Conservation (phyloP, 371 early-diverging fungal species). For the Rhizopus sp. region DNA sequence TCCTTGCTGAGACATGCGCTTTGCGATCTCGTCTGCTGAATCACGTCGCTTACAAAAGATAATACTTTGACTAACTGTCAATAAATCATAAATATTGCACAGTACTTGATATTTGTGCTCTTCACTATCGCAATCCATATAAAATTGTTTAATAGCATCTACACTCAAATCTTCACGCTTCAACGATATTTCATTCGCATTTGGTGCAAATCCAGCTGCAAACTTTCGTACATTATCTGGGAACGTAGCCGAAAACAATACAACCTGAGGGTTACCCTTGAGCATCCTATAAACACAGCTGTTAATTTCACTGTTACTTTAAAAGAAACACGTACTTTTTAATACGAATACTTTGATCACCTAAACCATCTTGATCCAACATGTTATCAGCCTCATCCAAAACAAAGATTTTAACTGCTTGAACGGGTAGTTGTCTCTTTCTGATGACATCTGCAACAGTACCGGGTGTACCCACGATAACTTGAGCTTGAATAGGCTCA, state of each 20-base stretch:
- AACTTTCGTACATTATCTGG: conserved; percentile 78
- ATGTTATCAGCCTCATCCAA: conserved; percentile 96
- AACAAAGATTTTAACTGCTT: conserved; percentile 74
- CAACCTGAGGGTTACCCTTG: conserved; percentile 75
- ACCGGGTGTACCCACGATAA: conserved; percentile 97
- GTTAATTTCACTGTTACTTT: not conserved
- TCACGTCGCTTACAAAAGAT: conserved; percentile 91
- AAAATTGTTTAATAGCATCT: conserved; percentile 95
- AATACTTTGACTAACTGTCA: conserved; percentile 97
- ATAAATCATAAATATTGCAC: conserved; percentile 82
- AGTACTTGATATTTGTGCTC: conserved; percentile 85
- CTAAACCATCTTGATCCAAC: conserved; percentile 87
- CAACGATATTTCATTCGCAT: conserved; percentile 85
- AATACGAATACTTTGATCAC: conserved; percentile 82
- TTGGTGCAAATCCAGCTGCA: conserved; percentile 78
- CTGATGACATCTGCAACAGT: conserved; percentile 78
- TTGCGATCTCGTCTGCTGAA: conserved; percentile 81
- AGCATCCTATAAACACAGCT: conserved; percentile 44
- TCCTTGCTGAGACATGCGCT: conserved; percentile 78
- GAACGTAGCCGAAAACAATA: conserved; percentile 98
- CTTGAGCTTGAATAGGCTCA: conserved; percentile 70
- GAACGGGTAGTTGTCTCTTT: conserved; percentile 58
- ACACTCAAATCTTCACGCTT: conserved; percentile 92
- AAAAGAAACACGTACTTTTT: conserved; percentile 55
- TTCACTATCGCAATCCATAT: conserved; percentile 87